A percentile compares a stretch with the other conserved stretches of the same genome.
Evolutionary conservation across 352 stramenopile genomes (phyloP).

Genomic region (Discostella stelligera): DNA sequence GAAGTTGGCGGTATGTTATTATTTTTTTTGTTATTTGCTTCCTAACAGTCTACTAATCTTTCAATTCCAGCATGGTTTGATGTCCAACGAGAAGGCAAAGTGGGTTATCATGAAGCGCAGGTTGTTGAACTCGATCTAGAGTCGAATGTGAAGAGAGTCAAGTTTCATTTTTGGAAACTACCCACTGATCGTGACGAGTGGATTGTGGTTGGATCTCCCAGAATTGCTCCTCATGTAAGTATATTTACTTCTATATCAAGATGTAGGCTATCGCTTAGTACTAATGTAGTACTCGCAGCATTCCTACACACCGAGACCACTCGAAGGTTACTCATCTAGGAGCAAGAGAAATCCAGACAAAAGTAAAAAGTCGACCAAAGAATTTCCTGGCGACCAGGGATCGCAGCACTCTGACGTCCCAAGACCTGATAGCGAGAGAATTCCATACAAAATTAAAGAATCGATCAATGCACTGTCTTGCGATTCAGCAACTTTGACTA

Average conservation of each 20-base stretch:
- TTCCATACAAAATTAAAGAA: constrained; percentile 14
- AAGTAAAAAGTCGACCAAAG: constrained; percentile 15
- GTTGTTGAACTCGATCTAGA: constrained; percentile 72
- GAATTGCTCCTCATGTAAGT: constrained; percentile 67
- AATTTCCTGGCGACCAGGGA: neutral
- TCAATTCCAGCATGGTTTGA: constrained; percentile 67
- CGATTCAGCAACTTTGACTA: constrained; percentile 8
- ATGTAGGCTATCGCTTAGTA: neutral
- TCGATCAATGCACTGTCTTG: constrained; percentile 9
- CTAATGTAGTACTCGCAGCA: constrained; percentile 26
- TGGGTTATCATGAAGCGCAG: constrained; percentile 64
- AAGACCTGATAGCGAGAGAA: no score
- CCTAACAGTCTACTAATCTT: neutral
- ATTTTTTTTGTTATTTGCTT: constrained; percentile 14
- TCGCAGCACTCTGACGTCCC: no score
- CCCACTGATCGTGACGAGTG: constrained; percentile 68
- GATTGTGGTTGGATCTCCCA: constrained; percentile 64
- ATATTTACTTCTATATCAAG: constrained; percentile 8
- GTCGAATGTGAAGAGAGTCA: constrained; percentile 64
- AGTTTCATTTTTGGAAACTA: constrained; percentile 75
- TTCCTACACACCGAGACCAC: constrained; percentile 48
- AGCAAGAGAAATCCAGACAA: constrained; percentile 36
- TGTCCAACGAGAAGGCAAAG: constrained; percentile 64
- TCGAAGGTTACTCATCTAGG: constrained; percentile 37
- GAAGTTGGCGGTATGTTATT: constrained; percentile 48